These are phyloP conservation scores for Xerocomus amazonicus DNA, from an alignment of 1,284 basidiomycete species.

Conservation along the genomic window DNA sequence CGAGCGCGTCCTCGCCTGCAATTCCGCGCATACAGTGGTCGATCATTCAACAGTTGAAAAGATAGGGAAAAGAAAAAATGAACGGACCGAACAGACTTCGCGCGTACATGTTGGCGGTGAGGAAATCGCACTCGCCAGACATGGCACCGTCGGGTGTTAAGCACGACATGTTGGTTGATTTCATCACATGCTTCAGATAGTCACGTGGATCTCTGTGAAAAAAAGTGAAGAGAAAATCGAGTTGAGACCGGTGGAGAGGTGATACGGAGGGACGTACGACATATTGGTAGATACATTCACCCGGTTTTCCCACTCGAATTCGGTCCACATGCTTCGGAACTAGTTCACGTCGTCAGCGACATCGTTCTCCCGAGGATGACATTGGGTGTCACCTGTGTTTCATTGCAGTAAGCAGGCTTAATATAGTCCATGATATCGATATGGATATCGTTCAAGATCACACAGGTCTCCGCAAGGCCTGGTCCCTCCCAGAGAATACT, in stretches of 20 bases:
- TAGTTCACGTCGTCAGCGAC: constrained; percentile 29
- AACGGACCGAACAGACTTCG: constrained; percentile 67
- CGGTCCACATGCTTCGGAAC: constrained; percentile 93
- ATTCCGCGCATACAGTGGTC: too few relatives aligned
- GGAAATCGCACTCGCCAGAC: constrained; percentile 80
- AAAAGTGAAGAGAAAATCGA: background rate
- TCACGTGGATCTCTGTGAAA: constrained; percentile 59
- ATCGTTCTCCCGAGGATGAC: background rate
- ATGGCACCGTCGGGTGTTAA: constrained; percentile 80
- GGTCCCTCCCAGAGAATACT: constrained; percentile 97
- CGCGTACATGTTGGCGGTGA: constrained; percentile 82
- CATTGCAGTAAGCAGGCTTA: constrained; percentile 94
- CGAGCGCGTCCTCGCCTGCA: too few relatives aligned
- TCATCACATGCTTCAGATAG: constrained; percentile 79
- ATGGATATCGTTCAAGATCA: constrained; percentile 96
- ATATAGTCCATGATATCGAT: constrained; percentile 99
- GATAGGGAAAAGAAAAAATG: background rate
- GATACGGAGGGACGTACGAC: constrained; percentile 39
- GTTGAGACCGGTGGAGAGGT: background rate
- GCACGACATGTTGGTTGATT: constrained; percentile 83
- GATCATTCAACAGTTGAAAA: background rate
- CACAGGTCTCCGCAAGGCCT: constrained; percentile 81
- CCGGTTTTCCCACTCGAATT: constrained; percentile 91
- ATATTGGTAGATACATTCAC: constrained; percentile 80
- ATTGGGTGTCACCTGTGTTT: constrained; percentile 69